Base-by-base conservation (phyloP, 306 rosid genomes). In the Cucurbita ficifolia region DNA sequence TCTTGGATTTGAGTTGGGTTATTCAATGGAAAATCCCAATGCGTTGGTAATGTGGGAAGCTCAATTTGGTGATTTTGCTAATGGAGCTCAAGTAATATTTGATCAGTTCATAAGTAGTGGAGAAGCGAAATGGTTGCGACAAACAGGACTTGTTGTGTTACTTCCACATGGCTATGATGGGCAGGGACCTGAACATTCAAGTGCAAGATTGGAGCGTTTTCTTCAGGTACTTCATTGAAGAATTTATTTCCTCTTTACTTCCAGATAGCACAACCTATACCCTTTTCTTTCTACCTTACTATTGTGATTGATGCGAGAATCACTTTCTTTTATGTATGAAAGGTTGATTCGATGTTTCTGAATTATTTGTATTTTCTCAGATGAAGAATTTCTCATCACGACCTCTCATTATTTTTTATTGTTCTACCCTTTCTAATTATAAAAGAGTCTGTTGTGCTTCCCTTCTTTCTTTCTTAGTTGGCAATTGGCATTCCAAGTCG, bases 81-180 rank as follows among this genome's bases (percentile, higher is more conserved):
- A 86, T 76, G 95, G 91, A 74, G 95, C 91, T 49, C 88, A 89
- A 59, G 91, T 86, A 60, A 89, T 89, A 80, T 86, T 83, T 80
- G 95, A 89, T 82, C 87, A 89, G 76, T 86, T 89, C 77, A 22
- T 89, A 81, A 83, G 85, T 58, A 83, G 91, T 75, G 91, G 95
- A 63, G 98, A 94, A 86, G 63, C 98, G 0, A 94, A 90, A 79
- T 94, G 98, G 98, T 92, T 90, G 69, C 97, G 96, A 80, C 98
- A 94, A 81, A 87, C 95, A 82, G 98, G 98, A 43, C 95, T 94
- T 69, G 92, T 87, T 57, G 81, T 94, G 50, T 78, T 94, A 73
- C 98, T 94, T 81, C 97, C 98, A 40, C 97, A 90, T 83, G 97
- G 98, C 61, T 94, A 89, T 40, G 97, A 90, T 77, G 97, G 98